Evolutionary conservation across 768 basidiomycete genomes (phyloP).

Genomic region (Boletus rufocinnamomeus): DNA sequence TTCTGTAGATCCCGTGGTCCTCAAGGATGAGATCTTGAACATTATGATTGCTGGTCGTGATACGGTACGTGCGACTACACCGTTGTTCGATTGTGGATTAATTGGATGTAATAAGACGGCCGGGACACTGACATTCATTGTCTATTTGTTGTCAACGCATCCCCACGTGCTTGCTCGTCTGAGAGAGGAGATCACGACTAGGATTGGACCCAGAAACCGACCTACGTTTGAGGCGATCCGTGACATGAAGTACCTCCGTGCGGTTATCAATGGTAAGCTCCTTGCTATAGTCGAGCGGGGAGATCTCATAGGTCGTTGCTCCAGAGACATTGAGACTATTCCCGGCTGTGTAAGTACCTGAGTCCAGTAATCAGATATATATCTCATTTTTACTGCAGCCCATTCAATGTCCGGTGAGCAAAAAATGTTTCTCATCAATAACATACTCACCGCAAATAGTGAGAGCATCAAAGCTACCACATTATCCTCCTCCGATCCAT

Average conservation of each 20-base stretch:
- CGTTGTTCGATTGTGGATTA: not conserved
- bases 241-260: conserved; percentile 64
- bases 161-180: conserved; percentile 48
- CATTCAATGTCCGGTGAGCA: conserved; percentile 50
- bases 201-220: conserved; percentile 48
- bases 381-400: conserved; percentile 26
- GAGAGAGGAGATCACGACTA: conserved; percentile 54
- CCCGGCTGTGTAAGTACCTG: conserved; percentile 44
- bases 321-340: conserved; percentile 57
- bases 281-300: not conserved
- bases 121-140: conserved; percentile 36
- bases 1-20: conserved; percentile 27
- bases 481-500: conserved; percentile 38
- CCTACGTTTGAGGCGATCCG: conserved; percentile 58
- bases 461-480: conserved; percentile 50
- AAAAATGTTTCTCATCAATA: not conserved
- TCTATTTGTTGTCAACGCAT: conserved; percentile 53
- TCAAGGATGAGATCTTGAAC: conserved; percentile 37
- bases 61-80: conserved; percentile 15
- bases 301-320: not conserved
- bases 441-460: conserved; percentile 30
- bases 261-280: conserved; percentile 59
- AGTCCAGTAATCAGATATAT: not conserved
- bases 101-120: conserved; percentile 40
- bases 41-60: conserved; percentile 38